Base-by-base conservation (phyloP, 805 yeast species). In the Metschnikowia dekortorum region DNA sequence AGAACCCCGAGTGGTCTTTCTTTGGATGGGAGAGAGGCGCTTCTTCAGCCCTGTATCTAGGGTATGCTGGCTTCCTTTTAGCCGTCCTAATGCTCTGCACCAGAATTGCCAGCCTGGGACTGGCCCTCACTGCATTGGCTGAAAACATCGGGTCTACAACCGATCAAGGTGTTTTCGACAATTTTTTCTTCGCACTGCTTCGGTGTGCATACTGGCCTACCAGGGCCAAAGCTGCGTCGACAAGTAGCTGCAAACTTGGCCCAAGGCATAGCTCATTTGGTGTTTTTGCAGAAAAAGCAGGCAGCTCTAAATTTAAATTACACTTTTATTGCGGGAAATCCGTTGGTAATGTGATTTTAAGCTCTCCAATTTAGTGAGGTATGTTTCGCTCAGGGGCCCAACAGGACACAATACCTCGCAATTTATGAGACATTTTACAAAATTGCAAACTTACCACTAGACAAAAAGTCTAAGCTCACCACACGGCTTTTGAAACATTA, bases 1-100 rank as follows among this genome's bases (percentile, higher is more conserved):
- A 74, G 51, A 78, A 80, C 8, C 87, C 76, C 9, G 72, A 55
- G 50, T 72, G 77, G 60, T 72, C 77, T 54, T 71, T 71, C 55
- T 70, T 69, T 18, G 64, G 61, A 46, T 62, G 64, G 30, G 64
- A 57, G 46, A 60, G 59, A 11, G 64, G 68, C n/a, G 66, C 69
- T 35, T 62, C 61, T 47, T 64, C 61, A 10, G 70, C 67, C 34
- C 56, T 59, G 57, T 71, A 71, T 50, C 50, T 47, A 1, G 75
- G 75, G 52, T 68, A 69, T 30, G 72, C 75, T 38, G 65, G 62
- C 48, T 52, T 60, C 49, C 74, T 56, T 53, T 64, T 64, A 39
- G 55, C 53, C 8, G 47, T 48, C 32, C 60, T 49, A 44, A 57
- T 43, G 52, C 59, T 53, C 33, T 57, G 60, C 38, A 55, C 46